Base-by-base conservation (phyloP, 441 rosid genomes). In the Biscutella laevigata region DNA sequence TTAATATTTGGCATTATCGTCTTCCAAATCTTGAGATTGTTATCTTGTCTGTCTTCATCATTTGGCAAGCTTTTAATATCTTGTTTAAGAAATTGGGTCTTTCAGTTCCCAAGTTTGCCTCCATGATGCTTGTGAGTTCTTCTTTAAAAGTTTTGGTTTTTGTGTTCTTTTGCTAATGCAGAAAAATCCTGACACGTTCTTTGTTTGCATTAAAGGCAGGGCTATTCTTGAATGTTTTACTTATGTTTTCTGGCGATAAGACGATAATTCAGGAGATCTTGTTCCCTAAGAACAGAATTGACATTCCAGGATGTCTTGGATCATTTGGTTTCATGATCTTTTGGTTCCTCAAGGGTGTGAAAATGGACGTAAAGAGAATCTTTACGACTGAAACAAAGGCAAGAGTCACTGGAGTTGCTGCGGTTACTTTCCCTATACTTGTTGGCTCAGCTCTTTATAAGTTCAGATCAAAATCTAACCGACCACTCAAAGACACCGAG, bases 271-370 rank as follows among this genome's bases (percentile, higher is more conserved):
- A 3, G 2, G 12, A 21, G 0, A 34, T 59, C 9, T 25, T 70
- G 24, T 17, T 48, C 53, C 65, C 73, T 0, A 15, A 17, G 4
- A 39, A 33, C 17, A 34, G 63, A 34, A 11, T 48, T n/a, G 66
- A 53, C 45, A 3, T 60, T 16, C 26, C 77, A 5, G 73, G 71
- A 9, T 58, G 60, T 2, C 19, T 72, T 15, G 77, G 76, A 19
- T 4, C 65, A 7, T 36, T 78, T 16, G 82, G 78, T 3, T 77
- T 57, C 41, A 50, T 55, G 37, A 22, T 79, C 11, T 82, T 77
- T 50, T 52, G 81, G 53, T 82, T 79, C 59, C 60, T 77, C 11
- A 66, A 38, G 28, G 88, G 71, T 29, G 83, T 82, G 52, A 79
- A 77, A 76, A 75, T 70, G 78, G 81, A 82, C 32, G 41, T 72